Evolutionary conservation across 148 eudicot species (phyloP).

Genomic region (Polygonum maritimum): DNA sequence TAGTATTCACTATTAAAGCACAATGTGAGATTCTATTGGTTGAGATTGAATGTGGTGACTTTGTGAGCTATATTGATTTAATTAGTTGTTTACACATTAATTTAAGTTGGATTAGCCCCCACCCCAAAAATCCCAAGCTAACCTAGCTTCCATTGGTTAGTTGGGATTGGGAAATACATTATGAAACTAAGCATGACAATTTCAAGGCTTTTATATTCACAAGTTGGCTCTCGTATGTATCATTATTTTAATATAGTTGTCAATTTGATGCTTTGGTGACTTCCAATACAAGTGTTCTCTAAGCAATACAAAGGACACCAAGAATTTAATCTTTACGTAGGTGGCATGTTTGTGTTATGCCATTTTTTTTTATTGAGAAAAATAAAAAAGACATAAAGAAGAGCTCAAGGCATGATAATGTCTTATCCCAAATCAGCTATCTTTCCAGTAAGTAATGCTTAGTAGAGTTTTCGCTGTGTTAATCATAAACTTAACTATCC

Average conservation of each 20-base stretch:
- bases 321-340: not conserved
- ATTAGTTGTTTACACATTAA: not conserved
- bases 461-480: not conserved
- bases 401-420: too few relatives aligned
- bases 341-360: not conserved
- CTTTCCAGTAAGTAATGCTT: too few relatives aligned
- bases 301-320: not conserved
- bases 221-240: not conserved
- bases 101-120: not conserved
- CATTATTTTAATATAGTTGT: not conserved
- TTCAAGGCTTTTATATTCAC: not conserved
- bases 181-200: not conserved
- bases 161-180: not conserved
- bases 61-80: not conserved
- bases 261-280: conserved; percentile 1
- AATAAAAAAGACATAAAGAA: too few relatives aligned
- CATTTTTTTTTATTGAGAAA: too few relatives aligned
- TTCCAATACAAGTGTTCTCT: not conserved
- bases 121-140: not conserved
- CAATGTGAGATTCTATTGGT: not conserved
- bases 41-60: not conserved
- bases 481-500: not conserved
- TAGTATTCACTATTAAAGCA: not conserved
- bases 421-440: not conserved
- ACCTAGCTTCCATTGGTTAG: conserved; percentile 2